Percentiles rank a stretch among this genome's conserved stretches.
phyloP scores from a whole-genome alignment of 192 early-diverging fungal species.

The Podila minutissima region DNA sequence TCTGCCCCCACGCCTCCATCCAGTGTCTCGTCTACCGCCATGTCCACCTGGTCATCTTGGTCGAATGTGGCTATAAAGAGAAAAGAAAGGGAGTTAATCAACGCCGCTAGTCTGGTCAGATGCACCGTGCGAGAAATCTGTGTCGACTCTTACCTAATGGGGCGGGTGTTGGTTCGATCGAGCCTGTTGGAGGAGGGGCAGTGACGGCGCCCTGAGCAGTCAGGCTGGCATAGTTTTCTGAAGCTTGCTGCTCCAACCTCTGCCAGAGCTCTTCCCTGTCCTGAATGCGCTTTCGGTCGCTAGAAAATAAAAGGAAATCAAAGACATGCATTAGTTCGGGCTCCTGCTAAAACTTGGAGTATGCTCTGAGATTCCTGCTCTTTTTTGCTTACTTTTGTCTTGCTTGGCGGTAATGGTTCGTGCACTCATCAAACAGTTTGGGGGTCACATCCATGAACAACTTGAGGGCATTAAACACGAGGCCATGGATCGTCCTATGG shows the following conservation, averaged over 20 bases:
- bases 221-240: conserved; percentile 48
- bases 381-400: conserved; percentile 76
- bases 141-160: conserved; percentile 28
- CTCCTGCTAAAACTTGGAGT: too few relatives aligned
- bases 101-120: not conserved
- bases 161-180: conserved; percentile 24
- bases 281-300: conserved; percentile 84
- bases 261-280: conserved; percentile 86
- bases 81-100: not conserved
- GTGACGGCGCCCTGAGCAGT: conserved; percentile 38
- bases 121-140: not conserved
- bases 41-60: conserved; percentile 19
- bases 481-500: conserved; percentile 90
- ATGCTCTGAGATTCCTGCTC: too few relatives aligned
- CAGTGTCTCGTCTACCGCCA: conserved; percentile 21
- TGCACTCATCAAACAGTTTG: conserved; percentile 96
- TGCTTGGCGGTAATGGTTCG: conserved; percentile 90
- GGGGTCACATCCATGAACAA: conserved; percentile 98
- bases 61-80: conserved; percentile 25
- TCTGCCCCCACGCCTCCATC: conserved; percentile 24
- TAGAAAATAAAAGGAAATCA: conserved; percentile 21
- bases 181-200: conserved; percentile 10
- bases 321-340: too few relatives aligned
- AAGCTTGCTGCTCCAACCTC: conserved; percentile 69
- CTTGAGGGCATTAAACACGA: conserved; percentile 97